Conservation (phyloP, 306 rosid species). For the Cucumis hystrix region DNA sequence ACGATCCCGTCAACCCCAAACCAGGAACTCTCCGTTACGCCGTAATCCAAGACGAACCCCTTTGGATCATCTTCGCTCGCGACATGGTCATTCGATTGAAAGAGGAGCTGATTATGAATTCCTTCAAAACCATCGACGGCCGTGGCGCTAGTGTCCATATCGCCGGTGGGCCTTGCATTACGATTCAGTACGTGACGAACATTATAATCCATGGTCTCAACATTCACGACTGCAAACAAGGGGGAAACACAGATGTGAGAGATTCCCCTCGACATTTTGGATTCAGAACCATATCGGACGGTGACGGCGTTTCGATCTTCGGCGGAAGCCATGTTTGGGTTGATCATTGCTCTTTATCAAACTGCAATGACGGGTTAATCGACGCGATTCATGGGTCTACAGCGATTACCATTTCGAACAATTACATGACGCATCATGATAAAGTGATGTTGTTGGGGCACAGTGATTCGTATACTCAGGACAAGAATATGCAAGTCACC, state of each 20-base stretch:
- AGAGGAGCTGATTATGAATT: conserved; percentile 89
- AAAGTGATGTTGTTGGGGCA: conserved; percentile 94
- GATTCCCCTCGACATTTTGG: conserved; percentile 73
- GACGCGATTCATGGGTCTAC: conserved; percentile 89
- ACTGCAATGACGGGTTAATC: conserved; percentile 64
- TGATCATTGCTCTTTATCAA: conserved; percentile 80
- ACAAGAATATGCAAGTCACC: conserved; percentile 89
- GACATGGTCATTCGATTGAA: conserved; percentile 82
- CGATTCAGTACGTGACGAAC: conserved; percentile 74
- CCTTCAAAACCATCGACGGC: conserved; percentile 87
- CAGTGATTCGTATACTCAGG: conserved; percentile 68
- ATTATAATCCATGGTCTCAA: conserved; percentile 68
- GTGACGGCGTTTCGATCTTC: conserved; percentile 89
- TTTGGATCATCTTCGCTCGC: conserved; percentile 80
- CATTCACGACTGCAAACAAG: conserved; percentile 80
- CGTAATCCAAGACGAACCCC: conserved; percentile 81
- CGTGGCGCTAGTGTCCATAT: conserved; percentile 91
- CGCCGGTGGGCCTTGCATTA: conserved; percentile 94
- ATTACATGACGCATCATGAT: conserved; percentile 93
- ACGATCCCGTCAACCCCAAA: conserved; percentile 50
- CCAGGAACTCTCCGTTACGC: conserved; percentile 88
- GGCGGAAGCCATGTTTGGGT: conserved; percentile 96
- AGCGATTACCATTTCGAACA: conserved; percentile 79
- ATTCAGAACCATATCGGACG: conserved; percentile 84
- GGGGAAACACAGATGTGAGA: conserved; percentile 83